A percentile compares a stretch with the other conserved stretches of the same genome.
Conservation (phyloP, 352 stramenopile species). For the Thalassiosira gravida region DNA sequence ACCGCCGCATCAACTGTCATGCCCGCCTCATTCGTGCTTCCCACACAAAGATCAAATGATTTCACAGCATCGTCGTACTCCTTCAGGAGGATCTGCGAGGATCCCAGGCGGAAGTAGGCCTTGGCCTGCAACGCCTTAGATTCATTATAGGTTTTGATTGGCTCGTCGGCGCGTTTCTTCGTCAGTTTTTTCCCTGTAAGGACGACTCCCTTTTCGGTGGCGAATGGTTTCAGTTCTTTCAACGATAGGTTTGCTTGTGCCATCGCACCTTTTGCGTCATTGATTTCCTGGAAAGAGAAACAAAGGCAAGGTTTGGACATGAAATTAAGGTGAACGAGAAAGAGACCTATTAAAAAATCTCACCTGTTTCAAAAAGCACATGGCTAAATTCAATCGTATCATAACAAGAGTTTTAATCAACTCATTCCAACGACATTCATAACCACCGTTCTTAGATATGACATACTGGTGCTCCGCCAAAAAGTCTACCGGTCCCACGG, state of each 20-base stretch:
- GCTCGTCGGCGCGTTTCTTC: conserved; percentile 44
- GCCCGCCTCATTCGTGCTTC: conserved; percentile 42
- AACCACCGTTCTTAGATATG: conserved; percentile 47
- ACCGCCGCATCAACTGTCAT: conserved; percentile 60
- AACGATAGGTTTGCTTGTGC: conserved; percentile 65
- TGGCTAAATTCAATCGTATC: conserved; percentile 71
- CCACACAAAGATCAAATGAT: conserved; percentile 64
- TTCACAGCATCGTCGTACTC: conserved; percentile 67
- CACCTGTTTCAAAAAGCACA: conserved; percentile 46
- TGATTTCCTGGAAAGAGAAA: conserved; percentile 32
- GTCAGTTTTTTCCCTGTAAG: conserved; percentile 55
- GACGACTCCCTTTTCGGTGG: conserved; percentile 54
- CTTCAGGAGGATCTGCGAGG: conserved; percentile 54
- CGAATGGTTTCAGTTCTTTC: conserved; percentile 72
- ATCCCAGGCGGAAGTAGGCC: conserved; percentile 79
- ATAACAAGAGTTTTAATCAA: conserved; percentile 69
- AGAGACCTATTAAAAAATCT: too few species aligned
- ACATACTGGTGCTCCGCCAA: conserved; percentile 36
- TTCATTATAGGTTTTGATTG: conserved; percentile 55
- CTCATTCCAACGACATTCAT: conserved; percentile 53
- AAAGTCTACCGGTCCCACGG: conserved; percentile 40
- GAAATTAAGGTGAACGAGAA: background rate
- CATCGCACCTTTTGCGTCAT: conserved; percentile 51
- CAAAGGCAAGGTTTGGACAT: too few species aligned
- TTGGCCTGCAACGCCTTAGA: conserved; percentile 73